Evolutionary conservation across 2,329 filamentous ascomycete species (phyloP), one percentile per base, ranked within the genome.

Genomic region (Trichophyton simii): DNA sequence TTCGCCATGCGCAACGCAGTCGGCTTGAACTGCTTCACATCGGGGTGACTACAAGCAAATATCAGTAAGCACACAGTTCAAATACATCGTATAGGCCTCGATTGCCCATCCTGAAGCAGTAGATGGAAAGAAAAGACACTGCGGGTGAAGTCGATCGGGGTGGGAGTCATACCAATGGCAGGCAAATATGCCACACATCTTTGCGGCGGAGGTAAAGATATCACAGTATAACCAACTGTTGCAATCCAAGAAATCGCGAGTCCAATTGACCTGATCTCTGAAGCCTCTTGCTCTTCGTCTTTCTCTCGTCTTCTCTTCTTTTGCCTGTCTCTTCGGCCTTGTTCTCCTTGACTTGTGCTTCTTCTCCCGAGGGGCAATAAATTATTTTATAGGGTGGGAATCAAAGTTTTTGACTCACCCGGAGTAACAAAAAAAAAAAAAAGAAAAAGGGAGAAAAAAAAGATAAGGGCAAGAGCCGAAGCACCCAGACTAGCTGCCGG

Each of bases 181-280:
- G 71, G 90, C 91, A 77, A 96, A 96, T 73, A 96, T 95, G 77
- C 91, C 91, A 87, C 91, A 96, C 91, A 96, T 96, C 70, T 75
- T 87, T 80, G 72, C 74, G 28, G 42, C 13, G 34, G 15, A 36
- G 20, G 31, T 28, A 22, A 31, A 31, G 46, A 28, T 52, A 34
- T 9, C 9, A 52, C 34, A 38, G 34, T 38, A 25, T 3, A 28
- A 52, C 8, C 22, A 52, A 13, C 46, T 52, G 15, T 52, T n/a
- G 15, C 41, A 52, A 52, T 52, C 20, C n/a, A 48, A 48, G 20
- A 54, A 54, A 31, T 28, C 22, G 34, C 34, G 46, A 52, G 22
- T 18, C 28, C 22, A 54, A 18, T 25, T 54, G 50, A 44, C 7
- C 15, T 18, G n/a, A n/a, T n/a, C 11, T n/a, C 15, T 44, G 34